phyloP scores from a whole-genome alignment of 2,329 filamentous ascomycete genomes.

The Colletotrichum agaves region DNA sequence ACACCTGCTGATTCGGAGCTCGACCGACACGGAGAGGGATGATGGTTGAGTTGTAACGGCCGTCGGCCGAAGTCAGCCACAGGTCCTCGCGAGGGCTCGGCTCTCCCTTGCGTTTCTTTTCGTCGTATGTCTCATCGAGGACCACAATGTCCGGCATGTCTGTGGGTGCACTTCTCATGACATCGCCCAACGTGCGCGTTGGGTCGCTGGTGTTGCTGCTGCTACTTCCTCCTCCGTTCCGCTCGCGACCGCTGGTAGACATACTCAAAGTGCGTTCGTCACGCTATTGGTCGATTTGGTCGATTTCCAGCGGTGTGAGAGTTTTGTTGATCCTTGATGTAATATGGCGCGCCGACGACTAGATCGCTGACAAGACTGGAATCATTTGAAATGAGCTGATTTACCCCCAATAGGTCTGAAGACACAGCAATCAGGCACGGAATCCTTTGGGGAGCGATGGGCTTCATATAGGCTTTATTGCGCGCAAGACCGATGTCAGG shows the following conservation, averaged over 20 bases:
- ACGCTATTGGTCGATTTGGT: conserved; percentile 11
- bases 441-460: not conserved
- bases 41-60: conserved; percentile 57
- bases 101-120: conserved; percentile 44
- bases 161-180: conserved; percentile 53
- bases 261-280: conserved; percentile 18
- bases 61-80: conserved; percentile 61
- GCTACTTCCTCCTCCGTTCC: conserved; percentile 16
- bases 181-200: conserved; percentile 49
- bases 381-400: not conserved
- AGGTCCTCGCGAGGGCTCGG: conserved; percentile 57
- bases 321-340: not conserved
- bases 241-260: conserved; percentile 13
- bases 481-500: conserved; percentile 32
- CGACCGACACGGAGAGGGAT: conserved; percentile 57
- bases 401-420: not conserved
- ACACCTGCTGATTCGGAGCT: conserved; percentile 54
- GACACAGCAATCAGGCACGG: not conserved
- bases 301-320: not conserved
- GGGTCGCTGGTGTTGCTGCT: not conserved
- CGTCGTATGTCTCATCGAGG: conserved; percentile 48
- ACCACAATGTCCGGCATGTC: conserved; percentile 52
- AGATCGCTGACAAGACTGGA: conserved; percentile 1
- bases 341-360: not conserved
- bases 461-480: conserved; percentile 34